phyloP scores from a whole-genome alignment of 2,329 filamentous ascomycete species.

The Plenodomus lindquistii region DNA sequence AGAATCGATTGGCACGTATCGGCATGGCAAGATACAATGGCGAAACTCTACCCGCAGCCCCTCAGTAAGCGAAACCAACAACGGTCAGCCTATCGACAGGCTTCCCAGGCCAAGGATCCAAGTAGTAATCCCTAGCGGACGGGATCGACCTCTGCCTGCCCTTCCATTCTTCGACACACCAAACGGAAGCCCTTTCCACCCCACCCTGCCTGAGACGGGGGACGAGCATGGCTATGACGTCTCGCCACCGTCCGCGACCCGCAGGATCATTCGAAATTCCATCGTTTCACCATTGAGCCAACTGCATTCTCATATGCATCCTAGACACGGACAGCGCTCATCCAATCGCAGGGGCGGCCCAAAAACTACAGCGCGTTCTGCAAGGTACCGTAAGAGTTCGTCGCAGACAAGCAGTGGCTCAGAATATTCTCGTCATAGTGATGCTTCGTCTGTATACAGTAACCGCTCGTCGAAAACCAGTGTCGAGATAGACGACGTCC shows the following conservation, averaged over 20 bases:
- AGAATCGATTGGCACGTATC: conserved; percentile 50
- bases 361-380: conserved; percentile 2
- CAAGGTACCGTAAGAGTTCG: conserved; percentile 14
- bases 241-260: conserved; percentile 38
- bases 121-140: conserved; percentile 42
- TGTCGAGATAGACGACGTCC: conserved; percentile 34
- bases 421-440: conserved; percentile 41
- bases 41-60: conserved; percentile 21
- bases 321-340: background rate
- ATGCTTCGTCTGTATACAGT: conserved; percentile 47
- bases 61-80: conserved; percentile 8
- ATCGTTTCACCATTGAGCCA: conserved; percentile 37
- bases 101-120: conserved; percentile 39
- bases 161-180: conserved; percentile 30
- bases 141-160: conserved; percentile 35
- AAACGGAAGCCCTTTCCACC: conserved; percentile 22
- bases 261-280: conserved; percentile 28
- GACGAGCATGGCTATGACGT: conserved; percentile 22
- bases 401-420: conserved; percentile 37
- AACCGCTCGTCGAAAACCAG: conserved; percentile 46
- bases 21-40: conserved; percentile 51
- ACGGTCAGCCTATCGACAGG: conserved; percentile 15
- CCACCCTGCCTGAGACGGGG: conserved; percentile 24
- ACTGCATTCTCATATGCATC: conserved; percentile 2
- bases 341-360: background rate